phyloP scores from a whole-genome alignment of 352 stramenopile species.

The Phytophthora pistaciae region DNA sequence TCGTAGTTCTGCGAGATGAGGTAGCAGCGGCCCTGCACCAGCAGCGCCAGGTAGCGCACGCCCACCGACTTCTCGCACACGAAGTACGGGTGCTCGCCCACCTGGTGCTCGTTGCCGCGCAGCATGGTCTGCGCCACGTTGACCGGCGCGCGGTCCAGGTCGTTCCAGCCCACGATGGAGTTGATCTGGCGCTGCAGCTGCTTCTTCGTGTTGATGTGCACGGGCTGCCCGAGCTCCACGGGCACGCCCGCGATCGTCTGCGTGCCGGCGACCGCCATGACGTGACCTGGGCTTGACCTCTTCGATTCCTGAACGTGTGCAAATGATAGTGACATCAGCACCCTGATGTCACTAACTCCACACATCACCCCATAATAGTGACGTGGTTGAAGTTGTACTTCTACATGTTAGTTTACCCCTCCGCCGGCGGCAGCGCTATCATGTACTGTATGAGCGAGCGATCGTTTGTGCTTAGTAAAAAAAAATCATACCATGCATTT shows the following conservation, averaged over 20 bases:
- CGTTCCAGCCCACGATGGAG: constrained; percentile 81
- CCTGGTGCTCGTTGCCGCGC: constrained; percentile 76
- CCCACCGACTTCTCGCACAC: constrained; percentile 85
- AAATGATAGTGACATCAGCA: too few species aligned
- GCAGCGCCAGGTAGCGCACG: constrained; percentile 78
- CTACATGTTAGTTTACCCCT: too few species aligned
- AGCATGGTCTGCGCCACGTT: constrained; percentile 77
- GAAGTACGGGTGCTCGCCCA: constrained; percentile 87
- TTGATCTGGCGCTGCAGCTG: constrained; percentile 88
- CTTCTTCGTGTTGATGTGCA: constrained; percentile 81
- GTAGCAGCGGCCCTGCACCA: constrained; percentile 85
- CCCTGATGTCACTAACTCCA: too few species aligned
- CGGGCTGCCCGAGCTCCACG: constrained; percentile 68
- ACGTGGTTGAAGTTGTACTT: too few species aligned
- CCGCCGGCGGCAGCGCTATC: too few species aligned
- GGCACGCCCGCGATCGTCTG: constrained; percentile 60
- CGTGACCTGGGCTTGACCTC: too few species aligned
- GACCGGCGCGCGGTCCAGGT: constrained; percentile 79
- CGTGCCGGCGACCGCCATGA: constrained; percentile 11
- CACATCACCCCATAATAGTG: too few species aligned
- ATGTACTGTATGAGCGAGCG: too few species aligned
- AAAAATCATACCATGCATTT: too few species aligned
- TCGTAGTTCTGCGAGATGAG: constrained; percentile 88
- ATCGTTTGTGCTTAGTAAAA: too few species aligned
- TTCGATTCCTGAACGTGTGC: too few species aligned